Evolutionary conservation across 1,284 basidiomycete genomes (phyloP).

Genomic region (Apiotrichum gamsii): DNA sequence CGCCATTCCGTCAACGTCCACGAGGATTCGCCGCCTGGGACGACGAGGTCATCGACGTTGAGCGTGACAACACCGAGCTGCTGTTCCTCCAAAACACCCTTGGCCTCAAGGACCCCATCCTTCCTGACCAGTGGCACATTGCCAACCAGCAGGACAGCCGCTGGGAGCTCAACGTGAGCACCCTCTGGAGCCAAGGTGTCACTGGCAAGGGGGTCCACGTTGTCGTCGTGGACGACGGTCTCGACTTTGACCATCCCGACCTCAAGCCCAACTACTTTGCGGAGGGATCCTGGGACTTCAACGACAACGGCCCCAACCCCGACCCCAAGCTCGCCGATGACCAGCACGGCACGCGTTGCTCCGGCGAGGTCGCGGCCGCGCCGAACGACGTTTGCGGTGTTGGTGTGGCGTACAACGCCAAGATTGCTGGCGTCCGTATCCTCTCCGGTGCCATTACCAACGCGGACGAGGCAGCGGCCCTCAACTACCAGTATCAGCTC

Average conservation of each 20-base stretch:
- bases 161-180: slow-evolving; percentile 53
- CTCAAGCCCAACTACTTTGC: slow-evolving; percentile 82
- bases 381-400: slow-evolving; percentile 89
- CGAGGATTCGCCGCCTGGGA: slow-evolving; percentile 11
- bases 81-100: slow-evolving; percentile 49
- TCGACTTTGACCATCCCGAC: slow-evolving; percentile 85
- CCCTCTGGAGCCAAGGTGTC: slow-evolving; percentile 64
- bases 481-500: slow-evolving; percentile 86
- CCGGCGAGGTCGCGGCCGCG: slow-evolving; percentile 88
- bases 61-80: slow-evolving; percentile 53
- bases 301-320: slow-evolving; percentile 83
- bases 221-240: slow-evolving; percentile 90
- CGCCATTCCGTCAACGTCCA: slow-evolving; percentile 48
- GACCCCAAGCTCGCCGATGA: slow-evolving; percentile 85
- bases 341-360: slow-evolving; percentile 95
- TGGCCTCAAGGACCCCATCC: slow-evolving; percentile 78
- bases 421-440: slow-evolving; percentile 90
- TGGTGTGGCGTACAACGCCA: slow-evolving; percentile 86
- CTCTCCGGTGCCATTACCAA: slow-evolving; percentile 95
- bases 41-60: too few species aligned
- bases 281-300: slow-evolving; percentile 91
- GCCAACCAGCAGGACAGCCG: slow-evolving; percentile 46
- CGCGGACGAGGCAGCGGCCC: slow-evolving; percentile 91
- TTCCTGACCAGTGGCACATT: slow-evolving; percentile 83
- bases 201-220: slow-evolving; percentile 81